A percentile compares a stretch with the other conserved stretches of the same genome.
Conservation (phyloP, 1,139 yeast genomes). For the Pichia sp. region DNA sequence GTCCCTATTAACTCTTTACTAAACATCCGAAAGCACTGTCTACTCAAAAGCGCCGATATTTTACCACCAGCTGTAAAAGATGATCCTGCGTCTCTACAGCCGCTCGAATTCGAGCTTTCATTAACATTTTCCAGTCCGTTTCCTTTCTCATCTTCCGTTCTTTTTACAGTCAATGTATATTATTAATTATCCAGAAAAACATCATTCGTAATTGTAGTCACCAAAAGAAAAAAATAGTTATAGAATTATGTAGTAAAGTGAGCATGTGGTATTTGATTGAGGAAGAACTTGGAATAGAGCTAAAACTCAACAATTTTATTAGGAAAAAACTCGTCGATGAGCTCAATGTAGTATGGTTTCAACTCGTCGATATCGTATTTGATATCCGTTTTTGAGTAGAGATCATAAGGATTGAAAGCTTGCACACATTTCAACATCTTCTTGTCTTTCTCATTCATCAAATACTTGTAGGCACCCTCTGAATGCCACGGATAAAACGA, state of each 20-base stretch:
- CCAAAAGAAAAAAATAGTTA: too few relatives aligned
- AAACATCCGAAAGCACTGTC: too few relatives aligned
- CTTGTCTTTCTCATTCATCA: constrained; percentile 60
- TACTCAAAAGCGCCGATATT: too few relatives aligned
- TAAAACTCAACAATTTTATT: constrained; percentile 48
- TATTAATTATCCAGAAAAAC: too few relatives aligned
- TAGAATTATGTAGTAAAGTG: neutral
- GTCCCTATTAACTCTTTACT: too few relatives aligned
- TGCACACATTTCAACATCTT: constrained; percentile 59
- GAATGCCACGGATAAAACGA: constrained; percentile 76
- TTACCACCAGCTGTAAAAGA: too few relatives aligned
- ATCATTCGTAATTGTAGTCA: too few relatives aligned
- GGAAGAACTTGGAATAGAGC: constrained; percentile 3
- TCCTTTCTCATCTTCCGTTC: too few relatives aligned
- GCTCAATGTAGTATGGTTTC: constrained; percentile 50
- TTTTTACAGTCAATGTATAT: too few relatives aligned
- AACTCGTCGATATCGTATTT: constrained; percentile 40
- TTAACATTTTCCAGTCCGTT: too few relatives aligned
- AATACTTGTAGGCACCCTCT: constrained; percentile 55
- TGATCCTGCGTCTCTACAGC: too few relatives aligned
- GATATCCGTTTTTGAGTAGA: constrained; percentile 54
- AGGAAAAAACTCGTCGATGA: constrained; percentile 66
- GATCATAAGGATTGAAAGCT: constrained; percentile 61
- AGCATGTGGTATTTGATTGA: neutral
- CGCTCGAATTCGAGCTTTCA: too few relatives aligned